A percentile compares a stretch with the other conserved stretches of the same genome.
These are phyloP conservation scores for Hypomontagnella monticulosa DNA, from an alignment of 495 filamentous ascomycete species.

Conservation along the genomic window DNA sequence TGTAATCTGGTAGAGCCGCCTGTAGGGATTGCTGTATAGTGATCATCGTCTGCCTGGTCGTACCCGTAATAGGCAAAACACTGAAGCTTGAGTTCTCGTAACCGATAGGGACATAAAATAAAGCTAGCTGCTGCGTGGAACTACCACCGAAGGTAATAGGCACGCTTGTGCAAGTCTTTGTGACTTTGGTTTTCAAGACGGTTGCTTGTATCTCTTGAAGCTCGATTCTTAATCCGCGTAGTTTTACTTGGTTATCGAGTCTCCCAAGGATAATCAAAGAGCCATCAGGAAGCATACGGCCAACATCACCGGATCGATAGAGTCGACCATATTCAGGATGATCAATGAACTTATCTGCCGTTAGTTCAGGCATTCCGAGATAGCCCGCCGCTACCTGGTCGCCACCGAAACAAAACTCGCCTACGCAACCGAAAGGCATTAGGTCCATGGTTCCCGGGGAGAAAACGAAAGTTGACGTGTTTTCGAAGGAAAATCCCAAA, in stretches of 20 bases:
- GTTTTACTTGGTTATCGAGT: conserved; percentile 81
- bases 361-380: conserved; percentile 65
- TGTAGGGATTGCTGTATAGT: conserved; percentile 25
- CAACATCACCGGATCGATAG: conserved; percentile 77
- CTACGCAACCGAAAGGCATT: conserved; percentile 72
- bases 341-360: conserved; percentile 66
- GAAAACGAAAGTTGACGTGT: conserved; percentile 77
- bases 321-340: conserved; percentile 73
- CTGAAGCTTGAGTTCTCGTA: conserved; percentile 29
- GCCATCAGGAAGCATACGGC: conserved; percentile 74
- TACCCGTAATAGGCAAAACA: conserved; percentile 39
- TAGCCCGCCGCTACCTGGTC: conserved; percentile 81
- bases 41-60: conserved; percentile 12
- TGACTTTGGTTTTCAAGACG: conserved; percentile 54
- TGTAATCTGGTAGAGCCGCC: conserved; percentile 66
- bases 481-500: conserved; percentile 72
- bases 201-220: conserved; percentile 77
- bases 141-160: conserved; percentile 48
- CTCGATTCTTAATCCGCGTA: conserved; percentile 82
- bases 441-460: conserved; percentile 51
- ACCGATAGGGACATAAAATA: conserved; percentile 64
- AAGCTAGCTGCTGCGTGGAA: conserved; percentile 58
- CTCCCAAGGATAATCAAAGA: conserved; percentile 77
- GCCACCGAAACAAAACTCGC: conserved; percentile 86
- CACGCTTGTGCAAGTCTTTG: conserved; percentile 64